Base-by-base conservation (phyloP, 1,139 yeast species). In the Blastobotrys elegans region DNA sequence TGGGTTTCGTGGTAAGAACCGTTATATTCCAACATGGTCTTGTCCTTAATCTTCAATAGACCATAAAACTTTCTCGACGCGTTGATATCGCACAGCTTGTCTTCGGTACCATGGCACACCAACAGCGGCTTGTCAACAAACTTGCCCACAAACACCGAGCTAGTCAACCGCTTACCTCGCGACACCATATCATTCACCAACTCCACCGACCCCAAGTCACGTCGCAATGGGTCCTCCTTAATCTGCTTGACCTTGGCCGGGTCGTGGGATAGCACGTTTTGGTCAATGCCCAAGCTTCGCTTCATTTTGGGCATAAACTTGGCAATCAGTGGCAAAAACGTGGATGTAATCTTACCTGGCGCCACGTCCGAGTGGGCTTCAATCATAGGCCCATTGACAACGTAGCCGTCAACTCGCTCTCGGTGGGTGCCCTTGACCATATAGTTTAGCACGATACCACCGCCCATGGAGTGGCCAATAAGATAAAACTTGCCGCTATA, bases 401-500 rank as follows among this genome's bases (percentile, higher is more conserved):
- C 68, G 50, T 78, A 77, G 0, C 83, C 84, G 43, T 72, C 70
- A 44, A 90, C 57, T 24, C 72, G 59, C 33, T 79, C 76, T 41
- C 73, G 71, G 63, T 77, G 60, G 53, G 71, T 76, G 2, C 97
- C 97, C 41, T 70, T 68, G 46, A 83, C 75, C 14, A 81, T 86
- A 64, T 90, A 90, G 65, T 82, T 86, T 53, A 89, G 71, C 0
- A 73, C 71, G 46, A 88, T 81, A 0, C 86, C 96, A 18, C 97
- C 97, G 43, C 98, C 98, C 97, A 92, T 89, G n/a, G 95, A 86
- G 61, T 86, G 95, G 2, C 97, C 96, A 67, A 79, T 72, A 54
- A 92, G 62, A 58, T 74, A 76, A 37, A 88, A 61, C 54, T 54
- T 59, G 22, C 65, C 68, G 45, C 55, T 55, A 44, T 79, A 80